Percentiles rank a stretch among this genome's conserved stretches.
Evolutionary conservation across 2,329 filamentous ascomycete species (phyloP).

Genomic region (Neurospora sp.): DNA sequence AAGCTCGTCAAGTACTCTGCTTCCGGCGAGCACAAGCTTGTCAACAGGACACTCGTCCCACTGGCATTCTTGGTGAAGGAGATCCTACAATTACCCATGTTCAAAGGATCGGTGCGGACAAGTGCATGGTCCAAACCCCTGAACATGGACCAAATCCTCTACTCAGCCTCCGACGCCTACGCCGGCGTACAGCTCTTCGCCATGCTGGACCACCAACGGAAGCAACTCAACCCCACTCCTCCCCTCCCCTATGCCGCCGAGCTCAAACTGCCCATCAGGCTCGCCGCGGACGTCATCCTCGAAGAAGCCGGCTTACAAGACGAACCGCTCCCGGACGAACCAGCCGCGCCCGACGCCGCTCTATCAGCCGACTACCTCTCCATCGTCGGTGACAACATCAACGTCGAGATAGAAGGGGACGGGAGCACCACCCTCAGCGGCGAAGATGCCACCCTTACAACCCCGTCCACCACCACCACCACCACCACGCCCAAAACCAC

Average conservation of each 20-base stretch:
- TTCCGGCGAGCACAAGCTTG: constrained; percentile 36
- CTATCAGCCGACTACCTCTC: constrained; percentile 12
- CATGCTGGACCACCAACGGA: constrained; percentile 57
- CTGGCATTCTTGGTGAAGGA: constrained; percentile 62
- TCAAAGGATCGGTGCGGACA: constrained; percentile 61
- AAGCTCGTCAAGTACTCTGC: constrained; percentile 61
- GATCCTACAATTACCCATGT: constrained; percentile 61
- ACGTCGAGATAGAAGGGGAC: constrained; percentile 15
- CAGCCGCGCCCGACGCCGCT: neutral
- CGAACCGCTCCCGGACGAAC: constrained; percentile 16
- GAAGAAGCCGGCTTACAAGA: constrained; percentile 14
- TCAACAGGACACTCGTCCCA: constrained; percentile 57
- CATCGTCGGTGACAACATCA: constrained; percentile 16
- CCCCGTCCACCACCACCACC: too few species aligned
- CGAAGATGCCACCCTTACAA: neutral
- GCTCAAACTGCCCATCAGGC: constrained; percentile 50
- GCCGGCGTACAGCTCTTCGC: constrained; percentile 65
- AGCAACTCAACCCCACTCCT: constrained; percentile 56
- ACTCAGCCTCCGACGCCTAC: constrained; percentile 77
- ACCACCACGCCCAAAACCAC: neutral
- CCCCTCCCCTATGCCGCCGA: constrained; percentile 62
- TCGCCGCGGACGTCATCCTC: constrained; percentile 34
- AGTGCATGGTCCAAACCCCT: constrained; percentile 65
- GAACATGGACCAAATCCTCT: constrained; percentile 52
- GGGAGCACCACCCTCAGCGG: neutral